These are phyloP conservation scores for Phytophthora meadii DNA, from an alignment of 352 stramenopile species.

Conservation along the genomic window DNA sequence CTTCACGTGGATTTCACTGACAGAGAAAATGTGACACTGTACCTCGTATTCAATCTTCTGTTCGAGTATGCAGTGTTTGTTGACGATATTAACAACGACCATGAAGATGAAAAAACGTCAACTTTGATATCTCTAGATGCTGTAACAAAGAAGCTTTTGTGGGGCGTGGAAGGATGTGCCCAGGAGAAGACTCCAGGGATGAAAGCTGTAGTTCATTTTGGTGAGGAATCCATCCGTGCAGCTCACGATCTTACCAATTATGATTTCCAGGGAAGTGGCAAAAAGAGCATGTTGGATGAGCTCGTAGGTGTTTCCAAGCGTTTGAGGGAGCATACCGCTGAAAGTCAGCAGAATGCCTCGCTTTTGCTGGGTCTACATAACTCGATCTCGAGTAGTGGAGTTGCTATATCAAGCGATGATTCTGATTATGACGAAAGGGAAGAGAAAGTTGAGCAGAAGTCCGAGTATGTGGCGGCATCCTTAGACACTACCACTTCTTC, in stretches of 20 bases:
- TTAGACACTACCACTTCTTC: conserved; percentile 28
- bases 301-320: conserved; percentile 26
- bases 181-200: conserved; percentile 6
- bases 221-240: conserved; percentile 26
- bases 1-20: conserved; percentile 45
- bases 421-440: conserved; percentile 19
- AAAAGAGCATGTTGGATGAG: conserved; percentile 31
- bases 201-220: conserved; percentile 24
- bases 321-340: conserved; percentile 19
- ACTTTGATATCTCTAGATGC: conserved; percentile 17
- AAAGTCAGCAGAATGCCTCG: conserved; percentile 27
- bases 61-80: conserved; percentile 46
- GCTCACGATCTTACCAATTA: conserved; percentile 16
- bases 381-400: background rate
- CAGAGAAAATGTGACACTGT: conserved; percentile 42
- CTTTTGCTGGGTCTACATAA: conserved; percentile 28
- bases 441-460: conserved; percentile 7
- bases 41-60: conserved; percentile 54
- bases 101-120: conserved; percentile 7
- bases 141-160: conserved; percentile 25
- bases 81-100: conserved; percentile 30
- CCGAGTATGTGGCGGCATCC: conserved; percentile 23
- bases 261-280: background rate
- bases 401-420: conserved; percentile 9
- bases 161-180: conserved; percentile 3